Conservation (phyloP, 306 rosid genomes). For the Fragaria ananassa region DNA sequence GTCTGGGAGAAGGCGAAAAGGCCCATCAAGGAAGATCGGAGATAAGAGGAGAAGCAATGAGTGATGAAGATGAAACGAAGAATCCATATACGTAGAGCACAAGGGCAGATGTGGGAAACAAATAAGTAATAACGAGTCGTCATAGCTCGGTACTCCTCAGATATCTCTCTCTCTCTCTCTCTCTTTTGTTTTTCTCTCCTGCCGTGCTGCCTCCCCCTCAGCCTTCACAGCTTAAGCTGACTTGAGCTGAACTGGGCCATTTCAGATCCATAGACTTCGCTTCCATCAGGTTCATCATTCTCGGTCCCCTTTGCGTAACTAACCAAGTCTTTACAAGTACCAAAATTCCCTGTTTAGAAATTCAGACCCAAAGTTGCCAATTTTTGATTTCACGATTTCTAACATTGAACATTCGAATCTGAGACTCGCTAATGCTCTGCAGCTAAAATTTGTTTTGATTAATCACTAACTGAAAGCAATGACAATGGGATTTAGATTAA, state of each 20-base stretch:
- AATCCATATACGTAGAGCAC: conserved; percentile 19
- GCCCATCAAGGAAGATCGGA: conserved; percentile 33
- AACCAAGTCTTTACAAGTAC: not conserved
- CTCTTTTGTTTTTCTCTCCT: no score
- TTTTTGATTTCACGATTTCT: not conserved
- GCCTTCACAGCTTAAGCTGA: no score
- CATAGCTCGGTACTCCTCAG: not conserved
- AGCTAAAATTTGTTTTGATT: not conserved
- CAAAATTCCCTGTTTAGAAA: not conserved
- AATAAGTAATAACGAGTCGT: not conserved
- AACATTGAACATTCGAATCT: not conserved
- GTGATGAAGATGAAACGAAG: conserved; percentile 30
- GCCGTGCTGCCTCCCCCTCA: no score
- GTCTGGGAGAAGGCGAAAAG: conserved; percentile 29
- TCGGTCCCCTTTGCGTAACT: not conserved
- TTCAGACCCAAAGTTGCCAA: not conserved
- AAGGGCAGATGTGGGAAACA: conserved; percentile 42
- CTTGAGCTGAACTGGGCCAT: not conserved
- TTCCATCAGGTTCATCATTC: not conserved
- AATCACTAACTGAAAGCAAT: not conserved
- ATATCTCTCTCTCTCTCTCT: no score
- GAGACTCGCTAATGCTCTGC: not conserved
- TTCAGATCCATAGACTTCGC: not conserved
- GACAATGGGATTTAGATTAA: not conserved
- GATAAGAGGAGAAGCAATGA: conserved; percentile 14